These are phyloP conservation scores for Verbascum thapsus DNA, from an alignment of 257 asterid genomes.

Conservation along the genomic window DNA sequence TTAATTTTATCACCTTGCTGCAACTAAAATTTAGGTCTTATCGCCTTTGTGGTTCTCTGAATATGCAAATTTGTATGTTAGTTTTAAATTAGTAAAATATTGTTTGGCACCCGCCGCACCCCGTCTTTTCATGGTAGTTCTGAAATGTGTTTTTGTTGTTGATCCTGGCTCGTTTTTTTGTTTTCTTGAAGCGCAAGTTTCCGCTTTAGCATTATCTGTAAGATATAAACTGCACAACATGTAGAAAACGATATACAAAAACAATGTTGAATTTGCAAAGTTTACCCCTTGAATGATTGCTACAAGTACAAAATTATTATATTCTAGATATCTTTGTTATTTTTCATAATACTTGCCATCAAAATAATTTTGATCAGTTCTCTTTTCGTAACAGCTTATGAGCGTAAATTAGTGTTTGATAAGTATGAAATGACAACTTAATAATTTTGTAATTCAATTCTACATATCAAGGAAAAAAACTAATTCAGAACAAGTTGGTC, in stretches of 20 bases:
- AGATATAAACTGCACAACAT: neutral
- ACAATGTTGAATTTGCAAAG: neutral
- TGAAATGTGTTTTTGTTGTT: constrained; percentile 1
- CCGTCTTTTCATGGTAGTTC: neutral
- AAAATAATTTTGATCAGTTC: neutral
- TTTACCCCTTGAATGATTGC: constrained; percentile 9
- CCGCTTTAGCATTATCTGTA: neutral
- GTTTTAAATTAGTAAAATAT: neutral
- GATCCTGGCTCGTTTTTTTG: neutral
- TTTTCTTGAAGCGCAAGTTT: neutral
- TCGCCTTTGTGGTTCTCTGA: constrained; percentile 10
- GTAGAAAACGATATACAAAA: neutral
- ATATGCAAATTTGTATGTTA: neutral
- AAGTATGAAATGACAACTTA: neutral
- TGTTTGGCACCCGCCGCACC: neutral
- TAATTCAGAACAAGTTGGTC: constrained; percentile 11
- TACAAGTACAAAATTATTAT: neutral
- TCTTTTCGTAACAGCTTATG: neutral
- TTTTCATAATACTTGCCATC: neutral
- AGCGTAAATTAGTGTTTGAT: neutral
- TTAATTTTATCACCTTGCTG: neutral
- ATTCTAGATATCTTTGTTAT: too few species aligned
- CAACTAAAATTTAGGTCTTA: neutral
- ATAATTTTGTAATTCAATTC: neutral
- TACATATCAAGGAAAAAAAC: neutral